These are phyloP conservation scores for Barbatosphaeria neglecta DNA, from an alignment of 495 filamentous ascomycete species.

Conservation along the genomic window DNA sequence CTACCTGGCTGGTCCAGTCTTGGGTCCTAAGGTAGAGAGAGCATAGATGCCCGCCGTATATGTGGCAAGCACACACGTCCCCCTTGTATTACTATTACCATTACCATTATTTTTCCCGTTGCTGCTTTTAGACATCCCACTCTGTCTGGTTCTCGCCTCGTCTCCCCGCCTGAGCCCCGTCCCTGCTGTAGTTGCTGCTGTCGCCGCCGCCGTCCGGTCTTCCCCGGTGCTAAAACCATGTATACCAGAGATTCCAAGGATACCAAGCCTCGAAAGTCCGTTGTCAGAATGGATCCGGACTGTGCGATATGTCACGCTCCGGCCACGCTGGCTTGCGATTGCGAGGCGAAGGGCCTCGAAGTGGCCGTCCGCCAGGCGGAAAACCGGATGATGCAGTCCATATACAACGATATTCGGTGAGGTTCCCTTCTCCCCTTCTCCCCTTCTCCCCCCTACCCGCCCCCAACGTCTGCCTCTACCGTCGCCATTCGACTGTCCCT, in stretches of 20 bases:
- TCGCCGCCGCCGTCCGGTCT: constrained; percentile 17
- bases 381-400: constrained; percentile 47
- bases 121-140: constrained; percentile 5
- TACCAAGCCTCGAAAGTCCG: constrained; percentile 30
- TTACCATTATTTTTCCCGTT: constrained; percentile 6
- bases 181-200: constrained; percentile 6
- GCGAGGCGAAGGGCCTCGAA: constrained; percentile 56
- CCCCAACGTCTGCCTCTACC: too few species aligned
- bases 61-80: constrained; percentile 14
- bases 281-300: constrained; percentile 54
- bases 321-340: constrained; percentile 50
- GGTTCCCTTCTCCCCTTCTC: constrained; percentile 5
- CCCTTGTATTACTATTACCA: constrained; percentile 13
- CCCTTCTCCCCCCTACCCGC: too few species aligned
- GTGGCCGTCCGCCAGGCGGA: constrained; percentile 57
- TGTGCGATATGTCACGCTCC: constrained; percentile 61
- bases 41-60: constrained; percentile 11
- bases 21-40: constrained; percentile 15
- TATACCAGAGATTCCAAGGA: constrained; percentile 31
- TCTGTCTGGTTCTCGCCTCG: constrained; percentile 6
- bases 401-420: constrained; percentile 55
- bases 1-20: constrained; percentile 1
- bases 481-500: too few species aligned
- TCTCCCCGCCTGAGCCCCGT: constrained; percentile 7
- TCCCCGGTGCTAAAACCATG: constrained; percentile 35